Evolutionary conservation across 805 yeast species (phyloP), one percentile per base, ranked within the genome.

Genomic region (Teunomyces funiuensis): DNA sequence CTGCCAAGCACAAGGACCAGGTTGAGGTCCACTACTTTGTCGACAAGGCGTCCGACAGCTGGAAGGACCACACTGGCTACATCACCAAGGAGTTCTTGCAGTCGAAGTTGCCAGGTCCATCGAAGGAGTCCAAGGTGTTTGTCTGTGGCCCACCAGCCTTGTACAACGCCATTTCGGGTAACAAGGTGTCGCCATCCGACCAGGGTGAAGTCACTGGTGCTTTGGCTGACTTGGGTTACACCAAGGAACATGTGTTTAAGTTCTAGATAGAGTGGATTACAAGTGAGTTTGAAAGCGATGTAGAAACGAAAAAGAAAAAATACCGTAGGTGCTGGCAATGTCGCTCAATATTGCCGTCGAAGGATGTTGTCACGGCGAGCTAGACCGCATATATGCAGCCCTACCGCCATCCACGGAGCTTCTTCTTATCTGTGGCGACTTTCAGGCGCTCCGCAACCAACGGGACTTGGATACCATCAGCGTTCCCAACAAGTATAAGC

Each of bases 61-160:
- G 61, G 41, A 76, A 78, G 69, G 89, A 88, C 37, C 63, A 77
- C 48, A 66, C 69, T 31, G 99, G 99, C 40, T 85, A 63, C 76
- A 85, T 93, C 60, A 66, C 85, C 62, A 82, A 84, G 70, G 95
- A 86, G 6, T 82, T 74, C 66, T 71, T 91, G 61, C 60, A 71
- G 50, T 61, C 71, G 45, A 67, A 78, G 63, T 66, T 87, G 50
- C 82, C 91, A 44, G 73, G 76, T 50, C 83, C 97, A 26, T 57
- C 76, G 15, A 74, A 68, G 37, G 85, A 80, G 43, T 46, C 57
- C 42, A 79, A 83, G 65, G 77, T 90, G 44, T 91, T 86, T 55
- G 85, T 91, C 43, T 93, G 99, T 68, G 99, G 99, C 42, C 99
- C 99, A 45, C 95, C 96, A 58, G 85, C 86, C 30, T 76, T 93